Percentiles rank a stretch among this genome's conserved stretches.
These are phyloP conservation scores for Fraxinus nigra DNA, from an alignment of 305 asterid genomes.

Conservation along the genomic window DNA sequence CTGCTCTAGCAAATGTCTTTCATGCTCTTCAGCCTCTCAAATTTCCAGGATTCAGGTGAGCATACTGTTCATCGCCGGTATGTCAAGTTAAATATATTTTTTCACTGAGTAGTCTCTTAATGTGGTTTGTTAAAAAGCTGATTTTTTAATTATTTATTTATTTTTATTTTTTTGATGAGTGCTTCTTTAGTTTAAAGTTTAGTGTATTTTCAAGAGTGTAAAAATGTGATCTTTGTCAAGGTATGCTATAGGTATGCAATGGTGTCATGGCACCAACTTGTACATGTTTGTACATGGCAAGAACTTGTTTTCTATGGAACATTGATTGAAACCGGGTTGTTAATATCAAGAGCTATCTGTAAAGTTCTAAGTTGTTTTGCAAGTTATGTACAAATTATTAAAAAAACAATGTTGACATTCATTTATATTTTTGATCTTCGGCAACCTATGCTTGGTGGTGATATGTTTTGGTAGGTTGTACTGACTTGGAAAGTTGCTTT, in stretches of 20 bases:
- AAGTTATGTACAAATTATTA: background rate
- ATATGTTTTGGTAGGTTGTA: conserved; percentile 6
- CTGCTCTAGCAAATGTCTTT: conserved; percentile 83
- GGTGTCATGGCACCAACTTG: background rate
- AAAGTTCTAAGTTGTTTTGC: background rate
- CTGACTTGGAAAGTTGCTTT: conserved; percentile 40
- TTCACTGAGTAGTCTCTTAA: background rate
- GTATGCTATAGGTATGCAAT: background rate
- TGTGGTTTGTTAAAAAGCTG: background rate
- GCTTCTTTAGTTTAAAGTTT: background rate
- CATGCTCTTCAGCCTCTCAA: conserved; percentile 97
- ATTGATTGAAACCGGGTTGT: background rate
- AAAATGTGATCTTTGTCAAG: background rate
- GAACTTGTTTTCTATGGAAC: background rate
- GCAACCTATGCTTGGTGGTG: background rate
- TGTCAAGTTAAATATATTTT: background rate
- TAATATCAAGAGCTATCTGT: background rate
- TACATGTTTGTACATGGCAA: background rate
- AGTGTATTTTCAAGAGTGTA: background rate
- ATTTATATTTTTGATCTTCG: background rate
- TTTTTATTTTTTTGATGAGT: background rate
- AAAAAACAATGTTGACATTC: background rate
- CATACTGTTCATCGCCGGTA: conserved; percentile 12
- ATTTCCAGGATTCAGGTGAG: conserved; percentile 94
- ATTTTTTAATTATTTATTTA: background rate